Evolutionary conservation across 768 basidiomycete species (phyloP), one percentile per base, ranked within the genome.

Genomic region (Phylloporus arenicola): DNA sequence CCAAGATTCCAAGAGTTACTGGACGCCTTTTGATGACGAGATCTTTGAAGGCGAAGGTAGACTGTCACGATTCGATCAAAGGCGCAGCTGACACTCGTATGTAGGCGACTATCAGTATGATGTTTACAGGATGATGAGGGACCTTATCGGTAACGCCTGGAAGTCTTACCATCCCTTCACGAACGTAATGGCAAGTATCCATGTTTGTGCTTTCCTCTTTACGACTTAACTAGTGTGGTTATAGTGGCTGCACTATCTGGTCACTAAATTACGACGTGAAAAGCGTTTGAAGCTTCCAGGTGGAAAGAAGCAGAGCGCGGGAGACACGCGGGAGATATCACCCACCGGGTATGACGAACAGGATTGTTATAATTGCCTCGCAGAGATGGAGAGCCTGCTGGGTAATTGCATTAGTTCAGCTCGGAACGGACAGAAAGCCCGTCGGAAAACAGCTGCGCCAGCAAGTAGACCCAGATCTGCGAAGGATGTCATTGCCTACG

Each of bases 31-130:
- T 53, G 94, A 96, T 43, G 81, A 85, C 11, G 92, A 92, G 57
- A 78, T 93, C 20, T 97, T 97, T 59, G 86, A 91, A 71, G 95
- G 95, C 27, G 82, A 89, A 73, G 95, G 92, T 83, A 60, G 61
- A 68, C n/a, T 29, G 27, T 42, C 25, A 11, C n/a, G 9, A 50
- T 27, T 38, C 16, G 16, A 27, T 37, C 20, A 24, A 16, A n/a
- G 33, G 17, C 37, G 31, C 50, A 33, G 22, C 46, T 59, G 31
- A 67, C 37, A 14, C 48, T 58, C 17, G 42, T 42, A 13, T 55
- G 47, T 53, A 88, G 87, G 92, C 10, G 90, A 92, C 64, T 88
- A 90, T 60, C 96, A 98, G 66, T 97, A 92, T 67, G 92, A 97
- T 62, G 75, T 97, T 4, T 99, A 99, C 62, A 81, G 95, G 38